These are phyloP conservation scores for Stephanodiscus minutulus DNA, from an alignment of 108 stramenopile genomes.

Conservation along the genomic window DNA sequence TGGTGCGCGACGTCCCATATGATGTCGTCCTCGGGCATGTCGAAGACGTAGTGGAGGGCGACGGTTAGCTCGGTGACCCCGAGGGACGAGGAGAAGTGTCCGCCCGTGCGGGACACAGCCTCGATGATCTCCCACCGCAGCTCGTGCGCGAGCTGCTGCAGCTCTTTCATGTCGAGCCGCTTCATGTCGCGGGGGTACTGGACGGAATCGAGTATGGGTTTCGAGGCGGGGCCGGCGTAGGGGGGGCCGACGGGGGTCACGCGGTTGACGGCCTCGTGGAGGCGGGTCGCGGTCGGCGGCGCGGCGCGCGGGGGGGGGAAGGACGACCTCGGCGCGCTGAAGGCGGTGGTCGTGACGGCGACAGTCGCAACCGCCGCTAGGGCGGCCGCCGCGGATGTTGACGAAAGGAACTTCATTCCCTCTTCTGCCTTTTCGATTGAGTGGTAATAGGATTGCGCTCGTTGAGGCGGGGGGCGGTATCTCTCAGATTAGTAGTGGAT, in stretches of 20 bases:
- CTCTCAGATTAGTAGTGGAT: too few species aligned
- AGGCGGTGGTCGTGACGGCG: neutral
- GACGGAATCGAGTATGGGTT: slow-evolving; percentile 91
- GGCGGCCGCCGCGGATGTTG: neutral
- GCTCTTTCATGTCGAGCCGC: slow-evolving; percentile 76
- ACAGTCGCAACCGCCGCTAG: neutral
- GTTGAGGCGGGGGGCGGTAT: too few species aligned
- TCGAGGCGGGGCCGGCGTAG: slow-evolving; percentile 82
- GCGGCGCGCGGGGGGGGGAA: neutral
- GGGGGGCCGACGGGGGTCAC: slow-evolving; percentile 65
- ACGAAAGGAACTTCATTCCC: slow-evolving; percentile 1
- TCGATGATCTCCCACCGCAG: slow-evolving; percentile 92
- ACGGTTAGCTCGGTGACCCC: slow-evolving; percentile 97
- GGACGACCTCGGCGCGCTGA: slow-evolving; percentile 1
- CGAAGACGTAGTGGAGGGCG: slow-evolving; percentile 96
- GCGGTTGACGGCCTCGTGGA: slow-evolving; percentile 10
- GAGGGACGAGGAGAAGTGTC: slow-evolving; percentile 92
- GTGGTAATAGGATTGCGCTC: too few species aligned
- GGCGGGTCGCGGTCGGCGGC: slow-evolving; percentile 7
- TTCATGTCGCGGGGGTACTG: slow-evolving; percentile 89
- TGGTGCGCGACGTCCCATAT: slow-evolving; percentile 98
- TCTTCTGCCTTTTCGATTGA: too few species aligned
- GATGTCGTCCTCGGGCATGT: slow-evolving; percentile 97
- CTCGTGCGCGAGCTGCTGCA: slow-evolving; percentile 95
- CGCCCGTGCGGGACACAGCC: slow-evolving; percentile 96